A percentile compares a stretch with the other conserved stretches of the same genome.
Conservation (phyloP, 441 rosid genomes). For the Melastoma candidum region DNA sequence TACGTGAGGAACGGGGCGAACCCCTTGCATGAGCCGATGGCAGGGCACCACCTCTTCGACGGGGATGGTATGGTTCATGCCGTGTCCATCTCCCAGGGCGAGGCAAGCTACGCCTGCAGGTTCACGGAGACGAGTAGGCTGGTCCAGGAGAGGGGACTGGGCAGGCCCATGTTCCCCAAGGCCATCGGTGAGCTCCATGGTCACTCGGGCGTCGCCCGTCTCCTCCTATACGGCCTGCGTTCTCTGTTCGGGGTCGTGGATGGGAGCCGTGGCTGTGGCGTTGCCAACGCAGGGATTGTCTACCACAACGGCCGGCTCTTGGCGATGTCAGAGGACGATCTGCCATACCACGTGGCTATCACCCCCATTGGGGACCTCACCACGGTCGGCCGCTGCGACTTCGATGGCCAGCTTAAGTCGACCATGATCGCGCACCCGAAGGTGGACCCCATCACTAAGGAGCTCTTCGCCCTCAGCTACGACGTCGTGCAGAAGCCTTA, state of each 20-base stretch:
- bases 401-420: slow-evolving; percentile 37
- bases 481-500: slow-evolving; percentile 51
- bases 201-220: slow-evolving; percentile 61
- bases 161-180: slow-evolving; percentile 65
- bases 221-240: slow-evolving; percentile 46
- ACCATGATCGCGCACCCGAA: slow-evolving; percentile 88
- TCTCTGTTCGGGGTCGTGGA: slow-evolving; percentile 46
- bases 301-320: slow-evolving; percentile 55
- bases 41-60: slow-evolving; percentile 75
- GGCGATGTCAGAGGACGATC: slow-evolving; percentile 83
- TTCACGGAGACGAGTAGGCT: slow-evolving; percentile 59
- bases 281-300: slow-evolving; percentile 70
- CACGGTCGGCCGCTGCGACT: slow-evolving; percentile 48
- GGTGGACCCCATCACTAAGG: slow-evolving; percentile 50
- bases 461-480: slow-evolving; percentile 58
- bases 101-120: slow-evolving; percentile 67
- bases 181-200: slow-evolving; percentile 82
- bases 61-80: slow-evolving; percentile 88
- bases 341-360: slow-evolving; percentile 52
- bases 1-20: slow-evolving; percentile 75
- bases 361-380: slow-evolving; percentile 44
- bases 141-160: slow-evolving; percentile 38
- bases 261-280: slow-evolving; percentile 56
- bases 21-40: slow-evolving; percentile 52
- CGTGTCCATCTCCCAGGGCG: slow-evolving; percentile 35